phyloP scores from a whole-genome alignment of 2,329 filamentous ascomycete species.

The Cadophora sp. region DNA sequence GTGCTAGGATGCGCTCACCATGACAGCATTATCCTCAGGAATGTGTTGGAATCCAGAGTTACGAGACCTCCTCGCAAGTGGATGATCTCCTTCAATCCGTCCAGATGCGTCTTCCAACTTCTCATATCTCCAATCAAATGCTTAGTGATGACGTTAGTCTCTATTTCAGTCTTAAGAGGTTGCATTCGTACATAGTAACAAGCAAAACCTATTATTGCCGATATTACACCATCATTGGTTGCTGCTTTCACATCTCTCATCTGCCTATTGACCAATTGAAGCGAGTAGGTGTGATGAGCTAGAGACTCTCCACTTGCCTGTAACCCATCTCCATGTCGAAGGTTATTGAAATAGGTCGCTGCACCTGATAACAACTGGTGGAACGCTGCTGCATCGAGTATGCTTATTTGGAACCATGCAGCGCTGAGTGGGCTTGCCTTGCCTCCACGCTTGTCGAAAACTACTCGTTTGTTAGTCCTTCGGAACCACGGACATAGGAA shows the following conservation, averaged over 20 bases:
- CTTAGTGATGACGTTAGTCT: background rate
- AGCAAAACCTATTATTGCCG: conserved; percentile 6
- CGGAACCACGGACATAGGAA: no score
- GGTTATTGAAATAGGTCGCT: conserved; percentile 8
- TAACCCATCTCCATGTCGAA: background rate
- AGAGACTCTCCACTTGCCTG: background rate
- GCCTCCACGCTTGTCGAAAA: conserved; percentile 2
- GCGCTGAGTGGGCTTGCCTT: background rate
- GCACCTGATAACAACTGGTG: conserved; percentile 9
- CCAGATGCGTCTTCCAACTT: conserved; percentile 1
- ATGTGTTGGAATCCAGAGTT: background rate
- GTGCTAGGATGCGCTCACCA: background rate
- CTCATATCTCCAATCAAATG: conserved; percentile 8
- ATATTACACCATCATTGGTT: conserved; percentile 7
- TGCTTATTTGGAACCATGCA: background rate
- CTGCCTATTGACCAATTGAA: background rate
- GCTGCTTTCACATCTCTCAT: background rate
- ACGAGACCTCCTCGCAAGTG: background rate
- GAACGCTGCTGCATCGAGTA: conserved; percentile 6
- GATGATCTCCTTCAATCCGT: background rate
- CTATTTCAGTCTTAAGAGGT: no score
- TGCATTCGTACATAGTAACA: background rate
- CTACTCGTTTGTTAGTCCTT: background rate
- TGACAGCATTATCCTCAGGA: background rate
- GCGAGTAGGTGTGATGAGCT: conserved; percentile 7